Conservation (phyloP, 345 rosid genomes). For the Kernera saxatilis region DNA sequence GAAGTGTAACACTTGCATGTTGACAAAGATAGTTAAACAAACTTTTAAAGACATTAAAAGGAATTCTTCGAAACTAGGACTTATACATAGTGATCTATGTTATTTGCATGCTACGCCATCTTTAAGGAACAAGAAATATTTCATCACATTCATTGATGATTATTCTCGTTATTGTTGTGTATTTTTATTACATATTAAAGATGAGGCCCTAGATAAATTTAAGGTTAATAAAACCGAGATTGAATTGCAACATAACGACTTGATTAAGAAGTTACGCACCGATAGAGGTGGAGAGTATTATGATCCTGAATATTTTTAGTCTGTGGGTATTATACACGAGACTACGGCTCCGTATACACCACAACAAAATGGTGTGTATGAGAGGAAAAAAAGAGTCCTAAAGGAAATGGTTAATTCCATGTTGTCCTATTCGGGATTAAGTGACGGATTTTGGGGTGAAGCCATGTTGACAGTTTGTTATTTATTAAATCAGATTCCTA, state of each 20-base stretch:
- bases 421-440: background rate
- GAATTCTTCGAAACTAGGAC: background rate
- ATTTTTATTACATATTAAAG: background rate
- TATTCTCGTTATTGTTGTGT: background rate
- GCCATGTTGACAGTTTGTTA: background rate
- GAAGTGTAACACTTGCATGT: background rate
- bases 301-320: background rate
- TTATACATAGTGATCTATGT: background rate
- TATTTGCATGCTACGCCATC: background rate
- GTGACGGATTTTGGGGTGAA: background rate
- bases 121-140: background rate
- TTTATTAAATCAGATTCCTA: too few species aligned
- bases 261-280: background rate
- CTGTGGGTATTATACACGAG: background rate
- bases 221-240: background rate
- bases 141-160: background rate
- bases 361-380: slow-evolving; percentile 3
- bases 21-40: background rate
- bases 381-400: background rate
- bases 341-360: slow-evolving; percentile 2
- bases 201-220: background rate
- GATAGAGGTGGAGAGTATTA: background rate
- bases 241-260: background rate
- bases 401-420: slow-evolving; percentile 8
- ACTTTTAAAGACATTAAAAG: background rate